Conservation (phyloP, 2,329 filamentous ascomycete species). For the Cercospora sp. region DNA sequence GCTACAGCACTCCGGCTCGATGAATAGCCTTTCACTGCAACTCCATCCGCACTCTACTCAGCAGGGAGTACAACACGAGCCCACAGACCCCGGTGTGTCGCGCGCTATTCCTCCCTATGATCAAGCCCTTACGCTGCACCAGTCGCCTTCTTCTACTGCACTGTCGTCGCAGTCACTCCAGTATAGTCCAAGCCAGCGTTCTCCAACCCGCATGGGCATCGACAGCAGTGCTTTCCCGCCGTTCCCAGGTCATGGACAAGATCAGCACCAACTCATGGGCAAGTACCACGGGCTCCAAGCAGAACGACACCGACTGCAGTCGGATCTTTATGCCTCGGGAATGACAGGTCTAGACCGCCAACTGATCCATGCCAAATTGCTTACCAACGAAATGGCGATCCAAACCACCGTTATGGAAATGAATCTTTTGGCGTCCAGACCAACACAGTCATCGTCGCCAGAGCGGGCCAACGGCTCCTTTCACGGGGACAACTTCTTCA, state of each 20-base stretch:
- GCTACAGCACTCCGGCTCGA: slow-evolving; percentile 14
- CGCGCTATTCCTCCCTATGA: background rate
- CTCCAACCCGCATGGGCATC: background rate
- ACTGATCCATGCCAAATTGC: background rate
- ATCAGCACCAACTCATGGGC: background rate
- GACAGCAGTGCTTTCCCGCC: background rate
- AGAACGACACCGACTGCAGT: background rate
- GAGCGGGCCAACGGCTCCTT: background rate
- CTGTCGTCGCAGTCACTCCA: background rate
- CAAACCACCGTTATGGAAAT: background rate
- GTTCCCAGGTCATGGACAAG: background rate
- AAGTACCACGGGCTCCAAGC: background rate
- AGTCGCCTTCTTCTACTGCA: background rate
- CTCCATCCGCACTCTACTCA: background rate
- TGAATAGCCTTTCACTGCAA: slow-evolving; percentile 12
- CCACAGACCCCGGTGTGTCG: background rate
- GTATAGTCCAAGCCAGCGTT: background rate
- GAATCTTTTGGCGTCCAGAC: background rate
- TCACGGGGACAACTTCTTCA: background rate
- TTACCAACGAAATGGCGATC: background rate
- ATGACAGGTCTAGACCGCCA: background rate
- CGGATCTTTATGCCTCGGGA: background rate
- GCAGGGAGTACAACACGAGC: background rate
- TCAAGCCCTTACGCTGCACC: background rate
- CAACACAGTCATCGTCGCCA: background rate